Conservation (phyloP, 768 basidiomycete species). For the Serendipita sp. region DNA sequence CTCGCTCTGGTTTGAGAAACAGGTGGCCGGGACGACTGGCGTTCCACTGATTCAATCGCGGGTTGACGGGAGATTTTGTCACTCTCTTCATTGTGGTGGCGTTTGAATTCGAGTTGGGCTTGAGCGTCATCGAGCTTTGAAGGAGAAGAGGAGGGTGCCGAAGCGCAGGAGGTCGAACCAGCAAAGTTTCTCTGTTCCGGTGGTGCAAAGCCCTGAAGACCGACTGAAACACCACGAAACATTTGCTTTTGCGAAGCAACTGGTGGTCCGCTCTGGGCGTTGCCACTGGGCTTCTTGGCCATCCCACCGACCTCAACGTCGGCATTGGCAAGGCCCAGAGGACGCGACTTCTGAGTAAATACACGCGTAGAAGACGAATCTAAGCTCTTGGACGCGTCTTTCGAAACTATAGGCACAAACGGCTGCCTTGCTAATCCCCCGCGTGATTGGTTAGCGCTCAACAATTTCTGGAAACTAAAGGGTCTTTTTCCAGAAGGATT, state of each 20-base stretch:
- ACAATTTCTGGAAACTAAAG: not conserved
- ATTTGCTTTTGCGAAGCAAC: not conserved
- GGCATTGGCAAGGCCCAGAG: not conserved
- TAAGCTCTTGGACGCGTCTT: not conserved
- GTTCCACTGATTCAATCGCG: too few species aligned
- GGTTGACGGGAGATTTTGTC: too few species aligned
- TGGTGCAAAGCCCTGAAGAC: not conserved
- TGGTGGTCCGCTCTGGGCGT: not conserved
- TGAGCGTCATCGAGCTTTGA: not conserved
- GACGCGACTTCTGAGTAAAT: not conserved
- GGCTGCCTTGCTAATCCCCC: not conserved
- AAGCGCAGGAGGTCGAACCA: not conserved
- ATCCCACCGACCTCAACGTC: not conserved
- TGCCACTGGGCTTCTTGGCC: not conserved
- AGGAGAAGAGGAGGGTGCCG: not conserved
- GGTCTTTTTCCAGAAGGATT: too few species aligned
- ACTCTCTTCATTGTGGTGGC: too few species aligned
- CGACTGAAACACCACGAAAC: not conserved
- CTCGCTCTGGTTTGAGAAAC: too few species aligned
- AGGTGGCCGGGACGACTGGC: too few species aligned
- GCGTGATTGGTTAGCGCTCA: too few species aligned
- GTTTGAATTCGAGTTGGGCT: too few species aligned
- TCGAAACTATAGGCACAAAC: not conserved
- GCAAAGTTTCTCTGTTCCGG: not conserved
- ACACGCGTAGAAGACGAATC: not conserved